phyloP scores from a whole-genome alignment of 352 stramenopile genomes.

The Pythium aristosporum region DNA sequence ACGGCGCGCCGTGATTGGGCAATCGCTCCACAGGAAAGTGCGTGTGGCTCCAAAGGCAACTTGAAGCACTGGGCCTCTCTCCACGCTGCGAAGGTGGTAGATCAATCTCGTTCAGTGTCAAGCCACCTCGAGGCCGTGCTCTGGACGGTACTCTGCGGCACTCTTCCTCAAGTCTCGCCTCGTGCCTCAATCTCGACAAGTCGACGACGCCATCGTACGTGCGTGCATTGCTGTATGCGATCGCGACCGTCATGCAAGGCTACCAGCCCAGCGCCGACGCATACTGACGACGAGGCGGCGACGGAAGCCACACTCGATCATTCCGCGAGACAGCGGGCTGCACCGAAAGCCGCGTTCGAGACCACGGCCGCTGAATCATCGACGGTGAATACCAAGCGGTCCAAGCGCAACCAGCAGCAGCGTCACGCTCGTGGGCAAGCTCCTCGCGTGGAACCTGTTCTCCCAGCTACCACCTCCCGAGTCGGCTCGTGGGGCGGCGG shows the following conservation, averaged over 20 bases:
- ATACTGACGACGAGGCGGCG: slow-evolving; percentile 73
- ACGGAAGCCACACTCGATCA: slow-evolving; percentile 68
- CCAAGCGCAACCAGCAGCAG: slow-evolving; percentile 51
- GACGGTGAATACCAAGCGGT: slow-evolving; percentile 10
- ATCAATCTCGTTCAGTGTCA: not conserved
- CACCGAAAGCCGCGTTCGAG: slow-evolving; percentile 53
- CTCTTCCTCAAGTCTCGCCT: slow-evolving; percentile 55
- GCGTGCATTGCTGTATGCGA: slow-evolving; percentile 62
- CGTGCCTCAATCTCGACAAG: slow-evolving; percentile 57
- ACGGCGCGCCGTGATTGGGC: slow-evolving; percentile 18
- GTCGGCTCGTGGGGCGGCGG: slow-evolving; percentile 25
- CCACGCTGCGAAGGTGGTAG: not conserved
- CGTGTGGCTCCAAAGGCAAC: slow-evolving; percentile 1
- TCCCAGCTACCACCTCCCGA: slow-evolving; percentile 79
- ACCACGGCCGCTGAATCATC: not conserved
- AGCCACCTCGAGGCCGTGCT: slow-evolving; percentile 69
- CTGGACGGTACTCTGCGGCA: slow-evolving; percentile 44
- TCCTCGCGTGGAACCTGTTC: slow-evolving; percentile 86
- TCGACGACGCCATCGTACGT: slow-evolving; percentile 43
- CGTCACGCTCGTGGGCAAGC: slow-evolving; percentile 39
- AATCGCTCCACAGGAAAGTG: slow-evolving; percentile 23
- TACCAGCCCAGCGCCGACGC: slow-evolving; percentile 28
- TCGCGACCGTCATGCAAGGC: slow-evolving; percentile 50
- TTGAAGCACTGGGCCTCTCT: not conserved
- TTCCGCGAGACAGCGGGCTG: slow-evolving; percentile 62